These are phyloP conservation scores for Neocucurbitaria cava DNA, from an alignment of 2,329 filamentous ascomycete genomes.

Conservation along the genomic window DNA sequence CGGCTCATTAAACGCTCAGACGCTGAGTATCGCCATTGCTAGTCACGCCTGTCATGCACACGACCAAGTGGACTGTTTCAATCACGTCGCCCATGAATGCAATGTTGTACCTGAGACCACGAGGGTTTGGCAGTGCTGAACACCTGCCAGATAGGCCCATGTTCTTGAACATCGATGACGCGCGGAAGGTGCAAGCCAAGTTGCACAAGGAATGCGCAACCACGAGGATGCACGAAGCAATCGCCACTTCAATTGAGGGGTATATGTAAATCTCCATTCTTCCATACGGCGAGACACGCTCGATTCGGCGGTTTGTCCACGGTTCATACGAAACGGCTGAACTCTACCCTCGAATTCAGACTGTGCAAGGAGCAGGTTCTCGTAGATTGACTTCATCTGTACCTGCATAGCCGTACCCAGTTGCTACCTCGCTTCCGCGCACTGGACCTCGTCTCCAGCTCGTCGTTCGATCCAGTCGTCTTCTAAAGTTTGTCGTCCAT, in stretches of 20 bases:
- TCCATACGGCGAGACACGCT: background rate
- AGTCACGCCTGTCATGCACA: slow-evolving; percentile 8
- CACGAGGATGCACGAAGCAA: slow-evolving; percentile 8
- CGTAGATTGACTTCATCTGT: slow-evolving; percentile 8
- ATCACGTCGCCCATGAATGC: slow-evolving; percentile 11
- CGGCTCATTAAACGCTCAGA: slow-evolving; percentile 1
- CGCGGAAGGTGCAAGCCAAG: slow-evolving; percentile 24
- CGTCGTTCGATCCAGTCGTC: slow-evolving; percentile 2
- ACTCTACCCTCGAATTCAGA: background rate
- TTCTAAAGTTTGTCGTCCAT: slow-evolving; percentile 21
- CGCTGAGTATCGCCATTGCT: background rate
- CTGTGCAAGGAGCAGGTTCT: background rate
- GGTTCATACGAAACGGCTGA: background rate
- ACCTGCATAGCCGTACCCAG: slow-evolving; percentile 11
- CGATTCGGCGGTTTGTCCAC: background rate
- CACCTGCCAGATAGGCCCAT: slow-evolving; percentile 10
- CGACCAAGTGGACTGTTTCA: slow-evolving; percentile 2
- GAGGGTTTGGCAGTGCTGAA: slow-evolving; percentile 5
- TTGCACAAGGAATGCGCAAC: slow-evolving; percentile 21
- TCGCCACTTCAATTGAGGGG: slow-evolving; percentile 25
- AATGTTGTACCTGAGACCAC: slow-evolving; percentile 12
- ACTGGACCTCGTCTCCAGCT: background rate
- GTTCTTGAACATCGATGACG: slow-evolving; percentile 21
- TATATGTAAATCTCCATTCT: slow-evolving; percentile 14
- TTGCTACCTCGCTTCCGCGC: slow-evolving; percentile 1